Evolutionary conservation across 139 green algal genomes (phyloP).

Genomic region (Coelastrella sp.): DNA sequence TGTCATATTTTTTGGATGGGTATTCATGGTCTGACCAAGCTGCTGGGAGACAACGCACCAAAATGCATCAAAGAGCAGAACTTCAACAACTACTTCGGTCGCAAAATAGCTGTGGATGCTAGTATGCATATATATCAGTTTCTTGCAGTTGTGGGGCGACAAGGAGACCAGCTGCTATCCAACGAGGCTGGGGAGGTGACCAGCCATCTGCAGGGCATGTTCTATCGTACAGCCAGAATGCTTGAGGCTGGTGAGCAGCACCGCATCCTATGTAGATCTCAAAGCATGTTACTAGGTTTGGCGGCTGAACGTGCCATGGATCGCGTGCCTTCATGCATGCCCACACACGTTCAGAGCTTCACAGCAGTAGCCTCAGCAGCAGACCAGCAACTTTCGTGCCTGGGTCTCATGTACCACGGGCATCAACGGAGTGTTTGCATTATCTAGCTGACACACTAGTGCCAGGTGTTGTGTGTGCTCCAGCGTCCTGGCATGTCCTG

Average conservation of each 20-base stretch:
- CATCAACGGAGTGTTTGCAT: too few species aligned
- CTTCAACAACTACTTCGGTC: conserved; percentile 98
- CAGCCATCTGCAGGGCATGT: conserved; percentile 93
- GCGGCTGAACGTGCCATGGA: too few species aligned
- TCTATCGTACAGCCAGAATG: conserved; percentile 95
- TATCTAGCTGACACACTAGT: too few species aligned
- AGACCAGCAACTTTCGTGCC: too few species aligned
- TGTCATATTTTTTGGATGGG: conserved; percentile 61
- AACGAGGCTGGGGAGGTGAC: conserved; percentile 96
- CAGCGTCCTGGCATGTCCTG: too few species aligned
- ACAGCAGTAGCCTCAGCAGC: too few species aligned
- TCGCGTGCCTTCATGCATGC: too few species aligned
- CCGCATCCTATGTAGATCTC: too few species aligned
- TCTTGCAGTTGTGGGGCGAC: conserved; percentile 82
- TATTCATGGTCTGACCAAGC: conserved; percentile 95
- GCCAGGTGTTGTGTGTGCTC: too few species aligned
- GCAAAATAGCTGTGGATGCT: conserved; percentile 97
- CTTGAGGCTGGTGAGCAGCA: conserved; percentile 85
- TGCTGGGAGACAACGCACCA: conserved; percentile 92
- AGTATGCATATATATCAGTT: conserved; percentile 99
- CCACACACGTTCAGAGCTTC: too few species aligned
- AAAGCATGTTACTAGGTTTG: too few species aligned
- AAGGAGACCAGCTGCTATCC: conserved; percentile 90
- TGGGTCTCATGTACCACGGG: too few species aligned
- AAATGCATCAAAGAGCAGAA: conserved; percentile 87